Evolutionary conservation across 306 rosid genomes (phyloP).

Genomic region (Vicia sativa): DNA sequence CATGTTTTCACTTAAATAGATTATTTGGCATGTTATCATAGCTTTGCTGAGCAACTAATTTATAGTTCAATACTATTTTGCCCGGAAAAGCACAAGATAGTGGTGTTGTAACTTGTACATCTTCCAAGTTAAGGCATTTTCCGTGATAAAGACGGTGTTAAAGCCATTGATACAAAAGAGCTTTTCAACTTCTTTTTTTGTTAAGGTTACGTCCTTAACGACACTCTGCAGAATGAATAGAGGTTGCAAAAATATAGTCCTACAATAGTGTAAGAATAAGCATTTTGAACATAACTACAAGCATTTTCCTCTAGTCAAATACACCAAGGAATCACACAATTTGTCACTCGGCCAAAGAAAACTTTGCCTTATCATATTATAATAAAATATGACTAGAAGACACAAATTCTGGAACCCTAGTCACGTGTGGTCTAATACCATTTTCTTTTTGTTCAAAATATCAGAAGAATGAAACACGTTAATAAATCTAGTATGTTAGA

Average conservation of each 20-base stretch:
- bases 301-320: conserved; percentile 15
- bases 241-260: background rate
- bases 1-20: background rate
- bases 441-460: background rate
- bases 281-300: conserved; percentile 4
- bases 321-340: conserved; percentile 3
- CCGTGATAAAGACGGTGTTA: background rate
- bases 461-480: background rate
- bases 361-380: background rate
- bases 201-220: background rate
- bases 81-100: conserved; percentile 7
- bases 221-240: background rate
- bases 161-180: conserved; percentile 15
- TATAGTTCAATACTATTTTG: conserved; percentile 22
- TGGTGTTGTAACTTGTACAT: background rate
- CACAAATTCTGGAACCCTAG: background rate
- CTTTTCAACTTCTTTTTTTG: background rate
- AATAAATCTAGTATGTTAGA: background rate
- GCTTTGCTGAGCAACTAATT: background rate
- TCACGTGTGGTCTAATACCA: background rate
- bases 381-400: background rate
- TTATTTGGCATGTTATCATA: conserved; percentile 21
- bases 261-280: conserved; percentile 6
- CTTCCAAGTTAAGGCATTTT: conserved; percentile 1
- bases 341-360: background rate